phyloP scores from a whole-genome alignment of 345 rosid genomes.

The Sisymbrium irio region DNA sequence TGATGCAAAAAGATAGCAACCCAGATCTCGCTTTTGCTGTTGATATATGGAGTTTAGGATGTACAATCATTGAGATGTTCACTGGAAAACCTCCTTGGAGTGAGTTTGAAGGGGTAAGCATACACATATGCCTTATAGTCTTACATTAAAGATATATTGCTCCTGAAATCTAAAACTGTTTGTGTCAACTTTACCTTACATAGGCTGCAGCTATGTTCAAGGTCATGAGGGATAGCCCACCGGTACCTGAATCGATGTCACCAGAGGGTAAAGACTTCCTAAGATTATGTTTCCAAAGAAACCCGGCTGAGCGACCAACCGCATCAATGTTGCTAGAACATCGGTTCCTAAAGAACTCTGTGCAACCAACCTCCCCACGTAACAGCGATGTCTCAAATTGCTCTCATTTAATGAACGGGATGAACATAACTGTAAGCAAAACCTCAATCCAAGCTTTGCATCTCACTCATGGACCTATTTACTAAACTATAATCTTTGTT shows the following conservation, averaged over 20 bases:
- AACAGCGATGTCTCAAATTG: constrained; percentile 39
- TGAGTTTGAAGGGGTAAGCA: constrained; percentile 89
- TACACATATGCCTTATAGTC: neutral
- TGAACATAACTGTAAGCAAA: constrained; percentile 50
- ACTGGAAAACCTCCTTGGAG: constrained; percentile 99
- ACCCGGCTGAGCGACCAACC: constrained; percentile 83
- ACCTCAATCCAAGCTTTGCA: neutral
- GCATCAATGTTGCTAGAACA: constrained; percentile 79
- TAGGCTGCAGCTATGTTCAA: constrained; percentile 99
- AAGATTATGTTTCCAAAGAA: constrained; percentile 71
- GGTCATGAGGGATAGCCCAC: constrained; percentile 79
- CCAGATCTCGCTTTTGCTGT: constrained; percentile 89
- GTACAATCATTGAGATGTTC: constrained; percentile 92
- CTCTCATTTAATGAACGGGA: constrained; percentile 38
- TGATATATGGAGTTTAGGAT: constrained; percentile 99
- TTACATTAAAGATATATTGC: neutral
- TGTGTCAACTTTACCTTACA: constrained; percentile 12
- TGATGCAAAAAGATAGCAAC: constrained; percentile 72
- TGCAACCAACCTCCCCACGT: constrained; percentile 34
- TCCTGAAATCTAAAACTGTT: neutral
- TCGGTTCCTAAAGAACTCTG: constrained; percentile 53
- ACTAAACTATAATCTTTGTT: neutral
- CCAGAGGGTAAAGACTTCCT: constrained; percentile 85
- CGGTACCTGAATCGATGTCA: constrained; percentile 76
- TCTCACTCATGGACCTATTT: neutral